phyloP scores from a whole-genome alignment of 1,284 basidiomycete genomes.

The Irpex lacteus region DNA sequence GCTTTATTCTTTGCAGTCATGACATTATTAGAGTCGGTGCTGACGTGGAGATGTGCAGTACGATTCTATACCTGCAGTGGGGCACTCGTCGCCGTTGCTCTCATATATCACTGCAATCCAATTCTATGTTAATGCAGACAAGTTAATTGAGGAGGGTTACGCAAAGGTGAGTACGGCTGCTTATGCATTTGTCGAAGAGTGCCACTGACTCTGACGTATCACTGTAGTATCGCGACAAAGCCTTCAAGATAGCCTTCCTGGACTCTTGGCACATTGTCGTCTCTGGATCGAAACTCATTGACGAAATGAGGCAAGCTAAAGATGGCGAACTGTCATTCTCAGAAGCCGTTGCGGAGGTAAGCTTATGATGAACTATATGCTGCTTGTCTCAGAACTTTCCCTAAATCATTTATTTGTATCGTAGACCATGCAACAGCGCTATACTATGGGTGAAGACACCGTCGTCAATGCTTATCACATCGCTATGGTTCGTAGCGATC shows the following conservation, averaged over 20 bases:
- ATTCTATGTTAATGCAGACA: slow-evolving; percentile 4
- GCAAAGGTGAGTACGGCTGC: slow-evolving; percentile 10
- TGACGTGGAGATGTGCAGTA: not conserved
- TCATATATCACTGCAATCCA: slow-evolving; percentile 14
- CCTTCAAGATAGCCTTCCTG: slow-evolving; percentile 33
- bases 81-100: slow-evolving; percentile 8
- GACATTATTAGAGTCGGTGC: not conserved
- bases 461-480: slow-evolving; percentile 28
- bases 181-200: too few relatives aligned
- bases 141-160: slow-evolving; percentile 16
- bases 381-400: not conserved
- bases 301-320: slow-evolving; percentile 32
- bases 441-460: slow-evolving; percentile 26
- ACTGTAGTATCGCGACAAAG: slow-evolving; percentile 20
- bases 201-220: too few relatives aligned
- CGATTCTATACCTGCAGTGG: slow-evolving; percentile 2
- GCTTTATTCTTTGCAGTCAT: not conserved
- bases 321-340: slow-evolving; percentile 32
- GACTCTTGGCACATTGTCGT: slow-evolving; percentile 32
- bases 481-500: slow-evolving; percentile 18
- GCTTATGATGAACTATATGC: not conserved
- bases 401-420: not conserved
- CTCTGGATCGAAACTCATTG: slow-evolving; percentile 28
- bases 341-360: slow-evolving; percentile 26
- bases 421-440: slow-evolving; percentile 9